phyloP scores from a whole-genome alignment of 495 filamentous ascomycete genomes.

The Annulohypoxylon bovei region DNA sequence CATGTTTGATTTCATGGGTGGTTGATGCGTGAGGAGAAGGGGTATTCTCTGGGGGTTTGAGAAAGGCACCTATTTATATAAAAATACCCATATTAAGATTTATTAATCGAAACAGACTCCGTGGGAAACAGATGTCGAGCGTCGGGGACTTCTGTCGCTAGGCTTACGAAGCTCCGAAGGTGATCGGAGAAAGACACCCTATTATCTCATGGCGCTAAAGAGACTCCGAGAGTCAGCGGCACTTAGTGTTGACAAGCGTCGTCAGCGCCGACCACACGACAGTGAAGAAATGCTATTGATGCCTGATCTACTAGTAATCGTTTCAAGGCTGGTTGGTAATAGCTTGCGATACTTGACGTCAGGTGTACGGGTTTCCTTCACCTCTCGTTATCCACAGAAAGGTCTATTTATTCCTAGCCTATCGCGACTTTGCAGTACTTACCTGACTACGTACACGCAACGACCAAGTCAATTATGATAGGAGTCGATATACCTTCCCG shows the following conservation, averaged over 20 bases:
- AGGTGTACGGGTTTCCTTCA: too few relatives aligned
- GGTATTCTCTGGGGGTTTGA: neutral
- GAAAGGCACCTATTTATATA: neutral
- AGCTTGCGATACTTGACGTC: too few relatives aligned
- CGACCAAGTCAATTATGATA: too few relatives aligned
- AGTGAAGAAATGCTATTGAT: too few relatives aligned
- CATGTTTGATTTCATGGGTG: neutral
- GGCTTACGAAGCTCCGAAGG: constrained; percentile 28
- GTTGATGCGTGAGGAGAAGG: neutral
- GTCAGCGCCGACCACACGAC: too few relatives aligned
- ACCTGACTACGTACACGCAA: too few relatives aligned
- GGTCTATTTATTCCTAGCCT: too few relatives aligned
- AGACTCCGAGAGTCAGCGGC: neutral
- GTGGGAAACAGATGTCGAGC: neutral
- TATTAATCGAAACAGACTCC: neutral
- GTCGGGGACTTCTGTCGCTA: neutral
- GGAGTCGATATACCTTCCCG: too few relatives aligned
- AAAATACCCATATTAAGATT: neutral
- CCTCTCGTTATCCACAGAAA: too few relatives aligned
- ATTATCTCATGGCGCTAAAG: neutral
- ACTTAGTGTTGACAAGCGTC: neutral
- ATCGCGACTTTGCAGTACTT: too few relatives aligned
- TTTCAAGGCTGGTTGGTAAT: too few relatives aligned
- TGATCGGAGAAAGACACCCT: constrained; percentile 15
- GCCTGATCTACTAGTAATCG: too few relatives aligned